Percentiles rank a stretch among this genome's conserved stretches.
Evolutionary conservation across 495 filamentous ascomycete species (phyloP).

Genomic region (Penicilliopsis zonata): DNA sequence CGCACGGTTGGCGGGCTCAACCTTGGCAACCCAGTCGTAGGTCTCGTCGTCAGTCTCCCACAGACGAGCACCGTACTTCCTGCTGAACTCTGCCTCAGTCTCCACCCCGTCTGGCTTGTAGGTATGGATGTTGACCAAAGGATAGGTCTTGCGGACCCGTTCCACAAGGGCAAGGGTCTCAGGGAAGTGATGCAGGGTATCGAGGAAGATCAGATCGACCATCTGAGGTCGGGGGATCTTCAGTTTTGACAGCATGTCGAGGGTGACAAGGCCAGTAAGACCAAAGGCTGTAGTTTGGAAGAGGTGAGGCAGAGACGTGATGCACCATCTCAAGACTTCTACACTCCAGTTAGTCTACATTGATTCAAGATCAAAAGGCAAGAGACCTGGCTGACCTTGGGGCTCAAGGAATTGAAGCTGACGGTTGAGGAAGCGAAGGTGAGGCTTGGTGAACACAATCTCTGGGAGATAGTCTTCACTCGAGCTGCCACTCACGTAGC

Average conservation of each 20-base stretch:
- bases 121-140: slow-evolving; percentile 66
- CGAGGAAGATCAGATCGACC: slow-evolving; percentile 90
- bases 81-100: slow-evolving; percentile 63
- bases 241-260: slow-evolving; percentile 91
- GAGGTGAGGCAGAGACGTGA: slow-evolving; percentile 77
- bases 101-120: slow-evolving; percentile 72
- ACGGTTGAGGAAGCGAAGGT: slow-evolving; percentile 80
- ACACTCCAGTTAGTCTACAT: slow-evolving; percentile 2
- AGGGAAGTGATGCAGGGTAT: slow-evolving; percentile 90
- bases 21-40: slow-evolving; percentile 96
- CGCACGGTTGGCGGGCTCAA: slow-evolving; percentile 88
- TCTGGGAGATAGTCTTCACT: slow-evolving; percentile 56
- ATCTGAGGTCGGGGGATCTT: slow-evolving; percentile 51
- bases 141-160: slow-evolving; percentile 63
- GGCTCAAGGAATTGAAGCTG: slow-evolving; percentile 75
- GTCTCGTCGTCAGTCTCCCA: slow-evolving; percentile 80
- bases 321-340: slow-evolving; percentile 88
- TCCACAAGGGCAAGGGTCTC: slow-evolving; percentile 81
- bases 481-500: slow-evolving; percentile 68
- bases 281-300: slow-evolving; percentile 98
- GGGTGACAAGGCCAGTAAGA: slow-evolving; percentile 80
- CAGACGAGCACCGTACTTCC: slow-evolving; percentile 66
- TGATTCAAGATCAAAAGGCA: background rate
- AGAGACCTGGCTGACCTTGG: slow-evolving; percentile 36
- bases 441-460: slow-evolving; percentile 77